These are phyloP conservation scores for Hebeloma cylindrosporum DNA, from an alignment of 768 basidiomycete species.

Conservation along the genomic window DNA sequence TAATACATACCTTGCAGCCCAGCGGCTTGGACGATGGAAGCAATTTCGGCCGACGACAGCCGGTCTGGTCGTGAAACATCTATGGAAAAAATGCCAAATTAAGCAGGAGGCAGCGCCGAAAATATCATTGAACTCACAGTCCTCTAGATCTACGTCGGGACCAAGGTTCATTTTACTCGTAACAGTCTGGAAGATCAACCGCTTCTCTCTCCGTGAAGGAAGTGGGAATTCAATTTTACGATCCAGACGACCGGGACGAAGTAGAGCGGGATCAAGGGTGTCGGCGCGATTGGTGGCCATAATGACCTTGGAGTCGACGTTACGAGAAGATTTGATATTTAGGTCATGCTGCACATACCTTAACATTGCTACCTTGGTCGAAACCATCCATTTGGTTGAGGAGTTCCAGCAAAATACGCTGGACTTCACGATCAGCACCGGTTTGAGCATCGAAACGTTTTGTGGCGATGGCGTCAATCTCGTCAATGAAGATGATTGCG, in stretches of 20 bases:
- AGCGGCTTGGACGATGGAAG: constrained; percentile 94
- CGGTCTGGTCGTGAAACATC: constrained; percentile 97
- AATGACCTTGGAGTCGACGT: constrained; percentile 67
- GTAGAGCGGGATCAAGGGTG: constrained; percentile 94
- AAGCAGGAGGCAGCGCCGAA: background rate
- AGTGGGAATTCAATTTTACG: constrained; percentile 98
- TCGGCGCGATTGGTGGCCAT: constrained; percentile 99
- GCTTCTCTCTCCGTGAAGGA: constrained; percentile 91
- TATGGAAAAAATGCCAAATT: constrained; percentile 32
- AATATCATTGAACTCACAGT: constrained; percentile 65
- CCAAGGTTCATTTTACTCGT: constrained; percentile 97
- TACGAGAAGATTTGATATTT: background rate
- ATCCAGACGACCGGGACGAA: constrained; percentile 96
- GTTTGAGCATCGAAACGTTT: constrained; percentile 99
- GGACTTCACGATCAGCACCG: constrained; percentile 97
- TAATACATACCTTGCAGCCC: constrained; percentile 87
- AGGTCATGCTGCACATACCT: constrained; percentile 54
- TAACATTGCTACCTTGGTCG: constrained; percentile 97
- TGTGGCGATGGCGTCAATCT: constrained; percentile 97
- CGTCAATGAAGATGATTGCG: constrained; percentile 99
- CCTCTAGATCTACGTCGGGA: constrained; percentile 97
- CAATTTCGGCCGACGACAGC: constrained; percentile 92
- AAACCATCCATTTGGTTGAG: constrained; percentile 99
- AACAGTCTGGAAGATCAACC: constrained; percentile 96
- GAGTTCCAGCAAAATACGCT: constrained; percentile 94